A percentile compares a stretch with the other conserved stretches of the same genome.
Evolutionary conservation across 495 filamentous ascomycete species (phyloP).

Genomic region (Xylaria nigripes): DNA sequence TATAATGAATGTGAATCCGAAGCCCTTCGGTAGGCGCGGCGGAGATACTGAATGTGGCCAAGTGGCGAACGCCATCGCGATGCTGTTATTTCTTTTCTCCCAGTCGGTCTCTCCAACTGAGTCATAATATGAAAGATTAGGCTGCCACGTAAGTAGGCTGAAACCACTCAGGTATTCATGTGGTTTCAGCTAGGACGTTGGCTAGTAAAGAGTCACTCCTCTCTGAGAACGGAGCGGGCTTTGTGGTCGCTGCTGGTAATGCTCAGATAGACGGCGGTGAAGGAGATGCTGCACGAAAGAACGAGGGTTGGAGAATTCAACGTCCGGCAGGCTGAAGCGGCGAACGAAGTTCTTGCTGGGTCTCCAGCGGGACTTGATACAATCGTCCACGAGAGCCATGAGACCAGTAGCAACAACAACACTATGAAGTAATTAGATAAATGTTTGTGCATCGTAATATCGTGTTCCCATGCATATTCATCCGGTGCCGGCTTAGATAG

Average conservation of each 20-base stretch:
- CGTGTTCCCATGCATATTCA: too few species aligned
- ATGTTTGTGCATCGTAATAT: neutral
- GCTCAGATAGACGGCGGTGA: conserved; percentile 46
- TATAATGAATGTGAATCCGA: neutral
- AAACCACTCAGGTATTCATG: conserved; percentile 15
- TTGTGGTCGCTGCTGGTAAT: conserved; percentile 29
- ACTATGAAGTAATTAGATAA: conserved; percentile 37
- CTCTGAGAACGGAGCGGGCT: conserved; percentile 36
- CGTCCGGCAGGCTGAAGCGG: conserved; percentile 49
- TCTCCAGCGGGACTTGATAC: conserved; percentile 74
- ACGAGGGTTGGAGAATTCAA: conserved; percentile 62
- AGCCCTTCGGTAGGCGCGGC: neutral
- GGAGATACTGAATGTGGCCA: neutral
- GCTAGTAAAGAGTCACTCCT: conserved; percentile 33
- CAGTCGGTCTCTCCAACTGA: neutral
- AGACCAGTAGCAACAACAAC: conserved; percentile 86
- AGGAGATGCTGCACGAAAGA: conserved; percentile 75
- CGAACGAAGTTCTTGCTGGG: conserved; percentile 44
- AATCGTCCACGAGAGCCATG: conserved; percentile 85
- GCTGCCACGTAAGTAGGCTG: neutral
- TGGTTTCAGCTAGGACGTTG: neutral
- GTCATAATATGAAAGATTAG: neutral
- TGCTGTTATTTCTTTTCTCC: neutral
- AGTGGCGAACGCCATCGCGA: conserved; percentile 2
- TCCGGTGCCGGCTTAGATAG: too few species aligned